Evolutionary conservation across 2,329 filamentous ascomycete species (phyloP).

Genomic region (Sphaerulina vaccinii): DNA sequence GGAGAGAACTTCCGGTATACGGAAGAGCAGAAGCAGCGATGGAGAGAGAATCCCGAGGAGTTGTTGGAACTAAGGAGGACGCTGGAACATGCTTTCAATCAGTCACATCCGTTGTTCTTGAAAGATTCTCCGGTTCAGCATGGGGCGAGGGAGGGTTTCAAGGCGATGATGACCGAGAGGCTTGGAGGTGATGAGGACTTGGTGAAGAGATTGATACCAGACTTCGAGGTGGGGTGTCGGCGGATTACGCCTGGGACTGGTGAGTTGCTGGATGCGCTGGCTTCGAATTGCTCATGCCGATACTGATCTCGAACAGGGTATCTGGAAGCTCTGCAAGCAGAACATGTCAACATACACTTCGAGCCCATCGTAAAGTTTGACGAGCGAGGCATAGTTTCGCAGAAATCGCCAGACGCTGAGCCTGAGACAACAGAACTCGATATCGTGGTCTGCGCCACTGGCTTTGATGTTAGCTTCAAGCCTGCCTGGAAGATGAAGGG

Average conservation of each 20-base stretch:
- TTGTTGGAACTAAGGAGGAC: conserved; percentile 11
- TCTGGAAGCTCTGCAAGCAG: conserved; percentile 16
- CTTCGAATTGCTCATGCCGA: too few relatives aligned
- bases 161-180: conserved; percentile 10
- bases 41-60: conserved; percentile 12
- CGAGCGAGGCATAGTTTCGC: conserved; percentile 9
- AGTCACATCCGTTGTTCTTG: conserved; percentile 10
- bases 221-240: conserved; percentile 20
- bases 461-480: conserved; percentile 39
- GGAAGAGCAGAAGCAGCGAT: conserved; percentile 15
- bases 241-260: conserved; percentile 18
- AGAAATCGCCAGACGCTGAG: conserved; percentile 3
- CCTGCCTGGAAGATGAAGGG: conserved; percentile 38
- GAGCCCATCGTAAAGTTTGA: conserved; percentile 15
- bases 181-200: conserved; percentile 13
- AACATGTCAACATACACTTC: conserved; percentile 17
- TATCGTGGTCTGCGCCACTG: conserved; percentile 48
- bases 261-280: too few relatives aligned
- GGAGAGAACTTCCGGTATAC: conserved; percentile 12
- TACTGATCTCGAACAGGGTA: too few relatives aligned
- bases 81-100: conserved; percentile 17
- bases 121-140: conserved; percentile 7
- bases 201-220: conserved; percentile 13
- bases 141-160: conserved; percentile 1
- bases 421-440: conserved; percentile 37